Conservation (phyloP, 2,329 filamentous ascomycete species). For the Paraphaeosphaeria minitans region DNA sequence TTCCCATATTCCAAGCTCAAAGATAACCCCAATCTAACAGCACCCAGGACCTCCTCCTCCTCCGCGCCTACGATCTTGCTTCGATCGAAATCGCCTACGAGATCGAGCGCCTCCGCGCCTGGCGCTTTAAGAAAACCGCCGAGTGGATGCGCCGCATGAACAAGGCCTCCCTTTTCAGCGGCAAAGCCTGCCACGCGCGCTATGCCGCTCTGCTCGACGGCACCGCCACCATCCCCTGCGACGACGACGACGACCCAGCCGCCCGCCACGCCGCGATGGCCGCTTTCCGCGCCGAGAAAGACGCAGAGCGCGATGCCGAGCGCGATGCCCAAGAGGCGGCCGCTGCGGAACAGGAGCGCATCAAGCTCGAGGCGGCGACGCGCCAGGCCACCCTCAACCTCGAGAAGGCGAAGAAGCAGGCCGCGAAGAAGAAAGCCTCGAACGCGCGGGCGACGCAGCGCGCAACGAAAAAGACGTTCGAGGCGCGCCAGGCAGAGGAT, state of each 20-base stretch:
- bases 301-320: constrained; percentile 28
- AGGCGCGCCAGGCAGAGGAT: constrained; percentile 21
- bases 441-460: constrained; percentile 32
- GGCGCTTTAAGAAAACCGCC: constrained; percentile 53
- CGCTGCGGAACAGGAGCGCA: constrained; percentile 20
- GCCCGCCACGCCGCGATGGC: constrained; percentile 42
- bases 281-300: constrained; percentile 23
- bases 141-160: constrained; percentile 50
- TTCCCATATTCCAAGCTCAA: too few species aligned
- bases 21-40: too few species aligned
- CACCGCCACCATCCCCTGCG: constrained; percentile 53
- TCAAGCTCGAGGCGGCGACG: constrained; percentile 25
- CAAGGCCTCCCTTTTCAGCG: constrained; percentile 50
- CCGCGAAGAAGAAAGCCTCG: constrained; percentile 15
- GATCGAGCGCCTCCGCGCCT: constrained; percentile 48
- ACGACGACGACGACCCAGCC: constrained; percentile 49
- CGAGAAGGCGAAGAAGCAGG: constrained; percentile 25
- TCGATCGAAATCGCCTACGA: constrained; percentile 51
- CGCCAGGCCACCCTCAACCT: constrained; percentile 33
- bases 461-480: constrained; percentile 26
- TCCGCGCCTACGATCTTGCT: constrained; percentile 48
- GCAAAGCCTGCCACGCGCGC: constrained; percentile 53
- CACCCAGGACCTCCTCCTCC: constrained; percentile 52
- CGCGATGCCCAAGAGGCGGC: constrained; percentile 20
- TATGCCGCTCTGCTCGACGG: constrained; percentile 49